These are phyloP conservation scores for Mycena epipterygia DNA, from an alignment of 768 basidiomycete genomes.

Conservation along the genomic window DNA sequence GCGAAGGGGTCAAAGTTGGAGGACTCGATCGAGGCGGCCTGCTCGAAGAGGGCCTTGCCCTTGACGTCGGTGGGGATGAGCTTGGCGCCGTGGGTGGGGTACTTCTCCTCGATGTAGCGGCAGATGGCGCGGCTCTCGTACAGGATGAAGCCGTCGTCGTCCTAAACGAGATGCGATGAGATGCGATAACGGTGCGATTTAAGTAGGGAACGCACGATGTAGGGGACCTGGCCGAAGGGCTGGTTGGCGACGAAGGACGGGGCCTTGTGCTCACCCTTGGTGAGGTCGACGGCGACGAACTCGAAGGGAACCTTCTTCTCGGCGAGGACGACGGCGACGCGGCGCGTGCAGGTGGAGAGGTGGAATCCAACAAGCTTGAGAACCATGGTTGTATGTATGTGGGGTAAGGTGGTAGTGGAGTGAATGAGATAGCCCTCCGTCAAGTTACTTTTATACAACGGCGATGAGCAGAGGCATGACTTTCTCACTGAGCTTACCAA, in stretches of 20 bases:
- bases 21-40: slow-evolving; percentile 29
- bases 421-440: not conserved
- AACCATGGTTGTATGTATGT: slow-evolving; percentile 50
- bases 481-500: too few species aligned
- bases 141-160: slow-evolving; percentile 62
- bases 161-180: slow-evolving; percentile 27
- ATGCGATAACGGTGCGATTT: not conserved
- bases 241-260: slow-evolving; percentile 54
- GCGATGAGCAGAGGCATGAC: too few species aligned
- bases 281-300: not conserved
- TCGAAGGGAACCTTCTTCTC: slow-evolving; percentile 63
- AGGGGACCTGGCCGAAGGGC: slow-evolving; percentile 62
- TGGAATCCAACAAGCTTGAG: slow-evolving; percentile 58
- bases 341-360: slow-evolving; percentile 60
- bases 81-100: slow-evolving; percentile 51
- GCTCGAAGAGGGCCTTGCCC: slow-evolving; percentile 45
- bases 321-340: slow-evolving; percentile 57
- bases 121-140: slow-evolving; percentile 63
- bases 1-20: slow-evolving; percentile 12
- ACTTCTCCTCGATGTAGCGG: slow-evolving; percentile 60
- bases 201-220: slow-evolving; percentile 2
- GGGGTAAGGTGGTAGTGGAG: too few species aligned
- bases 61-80: slow-evolving; percentile 52
- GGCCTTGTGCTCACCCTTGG: slow-evolving; percentile 55
- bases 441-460: too few species aligned